Evolutionary conservation across 805 yeast species (phyloP), one percentile per base, ranked within the genome.

Genomic region (Candida nemodendra): DNA sequence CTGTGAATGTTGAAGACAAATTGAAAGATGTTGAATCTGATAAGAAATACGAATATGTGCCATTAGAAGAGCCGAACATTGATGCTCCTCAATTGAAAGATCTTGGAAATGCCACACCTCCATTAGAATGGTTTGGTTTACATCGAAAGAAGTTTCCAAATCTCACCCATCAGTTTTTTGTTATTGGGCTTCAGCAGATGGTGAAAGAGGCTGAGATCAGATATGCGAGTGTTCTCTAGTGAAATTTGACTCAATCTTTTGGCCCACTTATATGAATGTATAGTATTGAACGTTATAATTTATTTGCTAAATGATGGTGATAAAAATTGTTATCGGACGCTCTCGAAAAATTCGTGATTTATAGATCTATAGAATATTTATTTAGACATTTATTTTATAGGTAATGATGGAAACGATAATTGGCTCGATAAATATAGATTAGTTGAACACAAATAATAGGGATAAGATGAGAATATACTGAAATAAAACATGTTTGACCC

Each of bases 61-160:
- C 98, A 0, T 54, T 85, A 9, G 78, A 73, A 25, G 84, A 84
- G 9, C 96, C 97, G 0, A 68, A 76, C 5, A 88, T 93, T 25
- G 95, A 85, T 44, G 85, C 93, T 14, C 98, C 98, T 2, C 91
- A 83, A 49, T 68, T 93, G 53, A 80, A 79, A 53, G 98, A 93
- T 54, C 70, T 93, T 52, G 98, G 99, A 18, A 90, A 84, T 62
- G 98, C 97, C 1, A 93, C 99, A 0, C 99, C 99, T 1, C 99
- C 99, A 2, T 65, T 93, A 41, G 99, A 93, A 58, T 93, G 99
- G 99, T 85, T 93, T 66, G 99, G 99, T 2, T 70, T 93, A 21
- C 93, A 93, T 58, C 72, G 98, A 48, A 76, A 83, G 51, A 78
- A 81, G 48, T 79, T 93, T 48, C 99, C 99, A 0, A 80, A 84